These are phyloP conservation scores for Ampelocalamus luodianensis DNA, from an alignment of 176 grass and related monocot species.

Conservation along the genomic window DNA sequence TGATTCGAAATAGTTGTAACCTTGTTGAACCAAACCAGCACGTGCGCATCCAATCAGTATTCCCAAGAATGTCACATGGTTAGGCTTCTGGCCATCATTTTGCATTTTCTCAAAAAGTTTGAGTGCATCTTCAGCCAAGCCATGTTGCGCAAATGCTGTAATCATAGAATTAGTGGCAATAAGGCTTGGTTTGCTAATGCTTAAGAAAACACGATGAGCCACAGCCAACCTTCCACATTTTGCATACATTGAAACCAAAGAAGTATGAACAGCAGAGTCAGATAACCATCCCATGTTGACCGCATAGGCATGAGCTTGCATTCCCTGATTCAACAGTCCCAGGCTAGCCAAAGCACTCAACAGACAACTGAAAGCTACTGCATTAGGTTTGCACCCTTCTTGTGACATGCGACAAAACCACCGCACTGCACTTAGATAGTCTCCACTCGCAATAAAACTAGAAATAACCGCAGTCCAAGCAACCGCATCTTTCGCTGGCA, in stretches of 20 bases:
- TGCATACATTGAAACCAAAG: conserved; percentile 79
- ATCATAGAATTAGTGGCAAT: conserved; percentile 65
- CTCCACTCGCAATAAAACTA: conserved; percentile 51
- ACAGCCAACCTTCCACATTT: conserved; percentile 65
- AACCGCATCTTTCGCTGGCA: conserved; percentile 70
- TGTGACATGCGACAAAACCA: conserved; percentile 65
- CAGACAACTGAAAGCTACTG: conserved; percentile 50
- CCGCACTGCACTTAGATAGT: conserved; percentile 49
- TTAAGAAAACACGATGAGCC: conserved; percentile 57
- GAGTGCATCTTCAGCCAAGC: conserved; percentile 59
- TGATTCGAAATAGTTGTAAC: conserved; percentile 58
- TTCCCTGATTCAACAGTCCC: conserved; percentile 49
- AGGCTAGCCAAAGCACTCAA: conserved; percentile 66
- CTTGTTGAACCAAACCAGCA: conserved; percentile 69
- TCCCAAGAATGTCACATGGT: conserved; percentile 64
- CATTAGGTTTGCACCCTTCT: conserved; percentile 57
- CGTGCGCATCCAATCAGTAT: conserved; percentile 63
- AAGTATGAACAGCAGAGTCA: conserved; percentile 58
- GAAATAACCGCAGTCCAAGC: conserved; percentile 67
- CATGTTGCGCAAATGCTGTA: conserved; percentile 70
- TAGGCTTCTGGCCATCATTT: conserved; percentile 55
- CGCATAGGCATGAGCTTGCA: conserved; percentile 72
- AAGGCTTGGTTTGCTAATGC: conserved; percentile 51
- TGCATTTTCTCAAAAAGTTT: conserved; percentile 58
- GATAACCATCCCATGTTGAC: conserved; percentile 57